Conservation (phyloP, 1,139 yeast species). For the Lodderomyces parapsilosis region DNA sequence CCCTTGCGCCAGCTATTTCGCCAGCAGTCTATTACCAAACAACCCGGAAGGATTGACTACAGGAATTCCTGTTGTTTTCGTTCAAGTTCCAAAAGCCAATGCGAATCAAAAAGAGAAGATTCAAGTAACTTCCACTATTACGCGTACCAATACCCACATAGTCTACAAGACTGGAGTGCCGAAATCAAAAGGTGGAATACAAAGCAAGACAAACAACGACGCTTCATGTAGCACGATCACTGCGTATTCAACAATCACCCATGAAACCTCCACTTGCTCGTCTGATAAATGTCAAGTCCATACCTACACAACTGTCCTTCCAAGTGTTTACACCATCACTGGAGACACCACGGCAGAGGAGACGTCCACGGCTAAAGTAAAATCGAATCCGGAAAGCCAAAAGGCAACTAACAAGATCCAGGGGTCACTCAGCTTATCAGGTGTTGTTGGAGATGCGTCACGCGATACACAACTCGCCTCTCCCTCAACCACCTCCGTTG, state of each 20-base stretch:
- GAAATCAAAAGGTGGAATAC: background rate
- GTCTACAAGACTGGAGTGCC: constrained; percentile 1
- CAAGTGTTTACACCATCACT: constrained; percentile 13
- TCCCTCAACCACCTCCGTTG: constrained; percentile 12
- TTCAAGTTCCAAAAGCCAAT: constrained; percentile 19
- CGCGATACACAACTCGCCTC: background rate
- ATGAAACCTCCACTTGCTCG: constrained; percentile 15
- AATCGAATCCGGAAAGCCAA: no score
- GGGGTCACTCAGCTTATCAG: background rate
- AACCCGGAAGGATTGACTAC: constrained; percentile 22
- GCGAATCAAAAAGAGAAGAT: background rate
- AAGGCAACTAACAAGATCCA: no score
- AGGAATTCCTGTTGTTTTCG: constrained; percentile 36
- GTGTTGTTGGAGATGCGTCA: background rate
- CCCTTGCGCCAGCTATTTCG: constrained; percentile 24
- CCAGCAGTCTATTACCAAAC: constrained; percentile 21
- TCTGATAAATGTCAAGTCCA: constrained; percentile 13
- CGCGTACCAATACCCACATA: constrained; percentile 4
- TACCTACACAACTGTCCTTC: constrained; percentile 11
- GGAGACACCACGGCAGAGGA: background rate
- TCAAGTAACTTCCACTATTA: background rate
- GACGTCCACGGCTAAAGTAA: no score
- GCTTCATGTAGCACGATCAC: constrained; percentile 3
- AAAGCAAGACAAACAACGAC: constrained; percentile 14
- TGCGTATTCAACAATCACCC: constrained; percentile 9